Percentiles rank a stretch among this genome's conserved stretches.
These are phyloP conservation scores for Amanita pallidorosea DNA, from an alignment of 768 basidiomycete species.

Conservation along the genomic window DNA sequence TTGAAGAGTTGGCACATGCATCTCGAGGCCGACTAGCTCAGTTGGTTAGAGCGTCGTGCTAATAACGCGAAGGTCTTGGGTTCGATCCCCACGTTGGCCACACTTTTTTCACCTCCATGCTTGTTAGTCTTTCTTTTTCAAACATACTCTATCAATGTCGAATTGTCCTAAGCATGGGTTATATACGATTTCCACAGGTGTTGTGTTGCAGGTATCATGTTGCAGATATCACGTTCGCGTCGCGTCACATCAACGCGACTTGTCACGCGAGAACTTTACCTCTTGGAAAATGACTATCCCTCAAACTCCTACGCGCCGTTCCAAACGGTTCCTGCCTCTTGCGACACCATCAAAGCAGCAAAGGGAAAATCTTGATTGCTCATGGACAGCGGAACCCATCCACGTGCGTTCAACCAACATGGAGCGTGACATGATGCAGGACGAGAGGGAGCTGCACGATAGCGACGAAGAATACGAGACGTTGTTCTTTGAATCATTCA, in stretches of 20 bases:
- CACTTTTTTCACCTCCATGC: not conserved
- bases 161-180: not conserved
- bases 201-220: too few species aligned
- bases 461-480: slow-evolving; percentile 18
- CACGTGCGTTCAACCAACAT: slow-evolving; percentile 15
- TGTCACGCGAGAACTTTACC: not conserved
- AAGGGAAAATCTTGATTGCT: slow-evolving; percentile 9
- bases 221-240: not conserved
- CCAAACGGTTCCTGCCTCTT: slow-evolving; percentile 19
- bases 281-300: slow-evolving; percentile 6
- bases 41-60: slow-evolving; percentile 91
- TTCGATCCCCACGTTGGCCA: slow-evolving; percentile 76
- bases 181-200: too few species aligned
- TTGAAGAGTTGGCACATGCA: not conserved
- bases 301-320: slow-evolving; percentile 20
- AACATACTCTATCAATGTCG: not conserved
- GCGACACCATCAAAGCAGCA: slow-evolving; percentile 15
- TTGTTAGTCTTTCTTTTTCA: not conserved
- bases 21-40: slow-evolving; percentile 72
- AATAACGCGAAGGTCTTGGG: slow-evolving; percentile 79
- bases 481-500: slow-evolving; percentile 23
- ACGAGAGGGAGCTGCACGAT: slow-evolving; percentile 14
- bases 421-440: slow-evolving; percentile 16
- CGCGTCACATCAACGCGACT: not conserved
- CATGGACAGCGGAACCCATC: slow-evolving; percentile 17